Conservation (phyloP, 805 yeast genomes). For the Jamesozyma gamospora region DNA sequence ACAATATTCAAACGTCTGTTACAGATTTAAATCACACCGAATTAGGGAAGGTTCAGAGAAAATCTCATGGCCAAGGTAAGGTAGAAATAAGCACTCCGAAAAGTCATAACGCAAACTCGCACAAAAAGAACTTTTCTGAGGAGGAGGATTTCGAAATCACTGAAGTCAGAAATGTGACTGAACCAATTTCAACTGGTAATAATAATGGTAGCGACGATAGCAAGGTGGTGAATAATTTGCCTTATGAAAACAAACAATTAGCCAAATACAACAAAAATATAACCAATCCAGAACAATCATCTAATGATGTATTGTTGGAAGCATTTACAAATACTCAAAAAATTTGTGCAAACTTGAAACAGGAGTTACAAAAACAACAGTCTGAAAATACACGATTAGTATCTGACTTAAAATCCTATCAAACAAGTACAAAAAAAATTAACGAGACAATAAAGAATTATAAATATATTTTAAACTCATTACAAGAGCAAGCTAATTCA, state of each 20-base stretch:
- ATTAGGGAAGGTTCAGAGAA: background rate
- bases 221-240: background rate
- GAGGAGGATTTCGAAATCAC: conserved; percentile 35
- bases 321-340: conserved; percentile 34
- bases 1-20: background rate
- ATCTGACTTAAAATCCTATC: conserved; percentile 15
- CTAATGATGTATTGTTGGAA: conserved; percentile 32
- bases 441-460: conserved; percentile 17
- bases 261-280: background rate
- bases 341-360: conserved; percentile 27
- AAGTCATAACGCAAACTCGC: background rate
- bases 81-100: conserved; percentile 9
- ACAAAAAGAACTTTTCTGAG: conserved; percentile 2
- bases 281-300: conserved; percentile 12
- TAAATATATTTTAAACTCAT: conserved; percentile 12
- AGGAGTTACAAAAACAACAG: conserved; percentile 25
- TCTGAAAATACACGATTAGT: conserved; percentile 22
- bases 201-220: background rate
- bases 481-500: conserved; percentile 17
- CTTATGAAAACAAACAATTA: background rate
- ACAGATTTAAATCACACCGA: background rate
- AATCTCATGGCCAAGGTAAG: background rate
- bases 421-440: conserved; percentile 16
- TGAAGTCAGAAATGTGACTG: conserved; percentile 24
- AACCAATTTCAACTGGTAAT: background rate